Conservation (phyloP, 2,329 filamentous ascomycete species). For the Fusarium nelsonii region DNA sequence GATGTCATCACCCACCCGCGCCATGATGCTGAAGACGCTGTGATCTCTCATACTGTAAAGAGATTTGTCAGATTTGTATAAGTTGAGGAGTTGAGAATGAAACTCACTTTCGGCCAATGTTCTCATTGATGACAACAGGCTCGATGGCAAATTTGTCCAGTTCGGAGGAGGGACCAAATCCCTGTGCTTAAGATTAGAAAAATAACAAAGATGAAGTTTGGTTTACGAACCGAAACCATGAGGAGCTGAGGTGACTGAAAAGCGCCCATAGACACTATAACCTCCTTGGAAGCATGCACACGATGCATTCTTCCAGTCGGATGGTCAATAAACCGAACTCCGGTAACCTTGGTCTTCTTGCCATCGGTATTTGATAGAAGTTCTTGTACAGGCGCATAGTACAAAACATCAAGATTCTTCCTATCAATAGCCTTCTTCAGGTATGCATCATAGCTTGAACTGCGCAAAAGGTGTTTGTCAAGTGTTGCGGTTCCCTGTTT, state of each 20-base stretch:
- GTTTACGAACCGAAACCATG: slow-evolving; percentile 5
- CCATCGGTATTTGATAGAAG: neutral
- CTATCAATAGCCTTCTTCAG: slow-evolving; percentile 1
- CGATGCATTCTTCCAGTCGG: slow-evolving; percentile 1
- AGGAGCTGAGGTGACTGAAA: slow-evolving; percentile 20
- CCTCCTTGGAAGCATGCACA: slow-evolving; percentile 6
- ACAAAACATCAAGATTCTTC: neutral
- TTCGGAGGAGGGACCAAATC: neutral
- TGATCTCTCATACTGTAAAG: slow-evolving; percentile 11
- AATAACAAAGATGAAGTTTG: rapidly evolving
- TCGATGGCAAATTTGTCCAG: slow-evolving; percentile 18
- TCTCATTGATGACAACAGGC: slow-evolving; percentile 18
- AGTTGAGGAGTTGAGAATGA: rapidly evolving
- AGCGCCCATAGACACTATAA: slow-evolving; percentile 7
- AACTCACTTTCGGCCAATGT: slow-evolving; percentile 18
- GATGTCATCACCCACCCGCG: neutral
- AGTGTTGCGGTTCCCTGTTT: slow-evolving; percentile 21
- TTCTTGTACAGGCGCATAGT: slow-evolving; percentile 16
- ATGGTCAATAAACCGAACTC: slow-evolving; percentile 14
- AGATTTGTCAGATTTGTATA: rapidly evolving
- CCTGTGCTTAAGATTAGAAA: neutral
- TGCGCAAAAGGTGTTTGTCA: slow-evolving; percentile 3
- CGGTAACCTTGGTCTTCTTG: neutral
- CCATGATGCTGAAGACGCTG: slow-evolving; percentile 19
- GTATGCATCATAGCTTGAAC: slow-evolving; percentile 14